A percentile compares a stretch with the other conserved stretches of the same genome.
phyloP scores from a whole-genome alignment of 495 filamentous ascomycete genomes.

The Sordaria brevicollis region DNA sequence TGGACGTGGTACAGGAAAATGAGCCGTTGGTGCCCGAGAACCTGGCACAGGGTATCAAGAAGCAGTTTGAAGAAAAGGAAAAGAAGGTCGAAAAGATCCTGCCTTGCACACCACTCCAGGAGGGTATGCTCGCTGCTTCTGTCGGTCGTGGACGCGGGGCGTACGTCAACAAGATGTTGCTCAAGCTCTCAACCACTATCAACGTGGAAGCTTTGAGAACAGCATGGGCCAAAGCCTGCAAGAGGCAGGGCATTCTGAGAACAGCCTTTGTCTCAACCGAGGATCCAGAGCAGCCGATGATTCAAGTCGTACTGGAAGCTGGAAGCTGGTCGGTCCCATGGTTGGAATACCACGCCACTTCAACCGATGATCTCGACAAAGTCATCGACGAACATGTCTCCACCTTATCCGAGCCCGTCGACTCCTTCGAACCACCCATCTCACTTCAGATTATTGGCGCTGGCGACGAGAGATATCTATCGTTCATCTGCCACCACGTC shows the following conservation, averaged over 20 bases:
- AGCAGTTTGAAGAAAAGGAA: constrained; percentile 22
- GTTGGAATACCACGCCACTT: constrained; percentile 15
- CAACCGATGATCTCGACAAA: background rate
- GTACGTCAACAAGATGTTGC: constrained; percentile 36
- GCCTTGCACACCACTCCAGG: constrained; percentile 74
- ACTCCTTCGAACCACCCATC: constrained; percentile 24
- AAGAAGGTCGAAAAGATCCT: constrained; percentile 42
- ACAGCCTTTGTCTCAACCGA: constrained; percentile 51
- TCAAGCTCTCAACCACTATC: constrained; percentile 12
- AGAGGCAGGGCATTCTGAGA: constrained; percentile 53
- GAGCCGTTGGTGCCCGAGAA: constrained; percentile 26
- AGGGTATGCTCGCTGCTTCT: constrained; percentile 62
- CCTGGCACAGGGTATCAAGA: constrained; percentile 21
- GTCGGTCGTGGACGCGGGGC: constrained; percentile 19
- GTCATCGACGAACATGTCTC: constrained; percentile 17
- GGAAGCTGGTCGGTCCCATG: constrained; percentile 17
- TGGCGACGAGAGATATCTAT: constrained; percentile 29
- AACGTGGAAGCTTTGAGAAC: background rate
- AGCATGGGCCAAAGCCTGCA: constrained; percentile 41
- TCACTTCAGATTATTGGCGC: constrained; percentile 24
- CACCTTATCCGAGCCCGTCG: constrained; percentile 19
- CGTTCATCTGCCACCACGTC: constrained; percentile 63
- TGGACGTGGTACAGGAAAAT: background rate
- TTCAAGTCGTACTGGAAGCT: constrained; percentile 44
- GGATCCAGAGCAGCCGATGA: constrained; percentile 37